phyloP scores from a whole-genome alignment of 768 basidiomycete genomes.

The Kwoniella mangroviensis region DNA sequence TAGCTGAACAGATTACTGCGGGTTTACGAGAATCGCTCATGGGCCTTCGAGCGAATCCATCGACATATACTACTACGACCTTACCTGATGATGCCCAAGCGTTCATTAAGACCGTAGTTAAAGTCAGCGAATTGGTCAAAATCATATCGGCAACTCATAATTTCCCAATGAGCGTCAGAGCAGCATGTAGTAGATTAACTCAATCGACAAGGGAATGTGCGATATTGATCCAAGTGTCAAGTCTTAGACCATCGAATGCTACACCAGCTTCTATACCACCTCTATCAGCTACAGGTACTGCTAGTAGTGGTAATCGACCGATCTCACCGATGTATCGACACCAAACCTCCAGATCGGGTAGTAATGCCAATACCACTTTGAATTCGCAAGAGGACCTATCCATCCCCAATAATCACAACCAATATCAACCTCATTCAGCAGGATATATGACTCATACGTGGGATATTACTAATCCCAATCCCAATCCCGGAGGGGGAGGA shows the following conservation, averaged over 20 bases:
- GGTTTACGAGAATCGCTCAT: constrained; percentile 68
- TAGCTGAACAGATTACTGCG: constrained; percentile 69
- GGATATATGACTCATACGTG: constrained; percentile 17
- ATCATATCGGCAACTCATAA: constrained; percentile 63
- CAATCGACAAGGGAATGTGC: constrained; percentile 86
- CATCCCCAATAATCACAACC: not conserved
- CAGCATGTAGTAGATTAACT: constrained; percentile 74
- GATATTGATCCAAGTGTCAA: constrained; percentile 82
- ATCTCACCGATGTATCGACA: constrained; percentile 17
- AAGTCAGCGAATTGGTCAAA: constrained; percentile 75
- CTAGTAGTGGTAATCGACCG: not conserved
- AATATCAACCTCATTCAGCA: constrained; percentile 22
- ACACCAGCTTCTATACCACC: constrained; percentile 25
- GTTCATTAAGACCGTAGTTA: constrained; percentile 83
- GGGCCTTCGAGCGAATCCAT: constrained; percentile 66
- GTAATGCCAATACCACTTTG: not conserved
- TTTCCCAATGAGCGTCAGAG: constrained; percentile 68
- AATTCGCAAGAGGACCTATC: constrained; percentile 31
- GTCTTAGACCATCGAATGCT: constrained; percentile 65
- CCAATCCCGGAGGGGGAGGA: not conserved
- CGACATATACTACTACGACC: constrained; percentile 65
- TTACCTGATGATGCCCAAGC: constrained; percentile 76
- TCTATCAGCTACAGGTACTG: constrained; percentile 4
- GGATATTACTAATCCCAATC: not conserved
- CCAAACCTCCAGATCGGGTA: not conserved